phyloP scores from a whole-genome alignment of 176 grass and related monocot species.

The Puccinellia tenuiflora region DNA sequence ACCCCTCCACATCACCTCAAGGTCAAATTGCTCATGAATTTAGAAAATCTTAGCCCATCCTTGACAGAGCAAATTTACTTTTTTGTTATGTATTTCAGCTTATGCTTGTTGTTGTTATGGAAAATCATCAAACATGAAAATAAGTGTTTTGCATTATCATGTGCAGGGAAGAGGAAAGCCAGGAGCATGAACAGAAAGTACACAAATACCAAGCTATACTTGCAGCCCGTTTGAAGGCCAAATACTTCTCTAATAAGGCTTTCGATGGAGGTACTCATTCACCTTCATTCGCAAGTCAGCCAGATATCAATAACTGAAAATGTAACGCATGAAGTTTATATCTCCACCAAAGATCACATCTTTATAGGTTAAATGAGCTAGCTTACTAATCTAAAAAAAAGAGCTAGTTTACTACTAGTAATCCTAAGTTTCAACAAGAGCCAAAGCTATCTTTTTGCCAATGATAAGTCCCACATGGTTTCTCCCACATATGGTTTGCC shows the following conservation, averaged over 20 bases:
- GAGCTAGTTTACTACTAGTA: no score
- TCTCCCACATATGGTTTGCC: neutral
- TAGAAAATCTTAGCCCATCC: neutral
- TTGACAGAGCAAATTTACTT: conserved; percentile 12
- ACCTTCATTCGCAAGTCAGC: neutral
- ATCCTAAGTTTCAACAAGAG: neutral
- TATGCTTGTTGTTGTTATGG: neutral
- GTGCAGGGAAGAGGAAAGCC: conserved; percentile 36
- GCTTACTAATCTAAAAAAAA: no score
- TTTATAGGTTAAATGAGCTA: neutral
- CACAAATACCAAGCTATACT: conserved; percentile 49
- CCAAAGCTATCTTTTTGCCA: neutral
- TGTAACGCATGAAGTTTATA: neutral
- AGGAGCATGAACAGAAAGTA: conserved; percentile 47
- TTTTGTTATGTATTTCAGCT: conserved; percentile 10
- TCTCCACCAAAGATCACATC: neutral
- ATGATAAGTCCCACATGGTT: neutral
- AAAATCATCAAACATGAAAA: neutral
- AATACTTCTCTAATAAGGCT: conserved; percentile 67
- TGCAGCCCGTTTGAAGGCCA: conserved; percentile 52
- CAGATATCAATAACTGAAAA: neutral
- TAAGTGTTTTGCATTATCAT: neutral
- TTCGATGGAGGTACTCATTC: conserved; percentile 51
- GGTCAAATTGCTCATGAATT: conserved; percentile 7
- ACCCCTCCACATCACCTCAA: neutral